Evolutionary conservation across 495 filamentous ascomycete genomes (phyloP).

Genomic region (Podospora tetraspora): DNA sequence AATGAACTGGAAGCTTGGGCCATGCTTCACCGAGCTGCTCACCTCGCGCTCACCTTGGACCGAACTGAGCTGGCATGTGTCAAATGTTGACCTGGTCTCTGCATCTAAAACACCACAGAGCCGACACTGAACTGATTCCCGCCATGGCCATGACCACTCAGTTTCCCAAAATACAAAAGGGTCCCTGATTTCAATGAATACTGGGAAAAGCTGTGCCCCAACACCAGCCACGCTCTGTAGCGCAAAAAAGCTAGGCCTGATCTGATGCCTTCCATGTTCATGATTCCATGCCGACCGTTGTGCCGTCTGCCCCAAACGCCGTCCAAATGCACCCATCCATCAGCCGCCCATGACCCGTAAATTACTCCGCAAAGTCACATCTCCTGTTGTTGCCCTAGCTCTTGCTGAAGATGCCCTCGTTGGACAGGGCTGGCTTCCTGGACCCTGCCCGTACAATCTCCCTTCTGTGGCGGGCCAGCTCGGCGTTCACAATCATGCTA

Average conservation of each 20-base stretch:
- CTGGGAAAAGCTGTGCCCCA: not conserved
- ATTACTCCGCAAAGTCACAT: not conserved
- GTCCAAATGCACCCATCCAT: not conserved
- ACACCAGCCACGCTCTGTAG: not conserved
- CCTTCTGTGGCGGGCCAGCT: constrained; percentile 30
- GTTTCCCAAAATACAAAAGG: not conserved
- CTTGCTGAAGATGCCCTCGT: constrained; percentile 17
- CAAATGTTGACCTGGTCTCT: not conserved
- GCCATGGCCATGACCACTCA: not conserved
- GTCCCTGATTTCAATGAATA: not conserved
- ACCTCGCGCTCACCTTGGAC: not conserved
- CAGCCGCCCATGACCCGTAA: not conserved
- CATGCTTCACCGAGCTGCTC: not conserved
- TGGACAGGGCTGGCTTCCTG: constrained; percentile 16
- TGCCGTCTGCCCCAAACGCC: not conserved
- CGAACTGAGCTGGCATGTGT: not conserved
- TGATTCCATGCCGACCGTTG: not conserved
- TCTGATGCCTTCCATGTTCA: not conserved
- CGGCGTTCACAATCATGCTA: constrained; percentile 44
- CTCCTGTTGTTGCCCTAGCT: not conserved
- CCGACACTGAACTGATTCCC: not conserved
- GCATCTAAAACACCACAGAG: not conserved
- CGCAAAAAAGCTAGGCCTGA: not conserved
- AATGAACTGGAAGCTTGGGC: not conserved
- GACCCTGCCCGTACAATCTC: constrained; percentile 29